Evolutionary conservation across 208 protist genomes (phyloP).

Genomic region (Acanthamoeba lugdunensis): DNA sequence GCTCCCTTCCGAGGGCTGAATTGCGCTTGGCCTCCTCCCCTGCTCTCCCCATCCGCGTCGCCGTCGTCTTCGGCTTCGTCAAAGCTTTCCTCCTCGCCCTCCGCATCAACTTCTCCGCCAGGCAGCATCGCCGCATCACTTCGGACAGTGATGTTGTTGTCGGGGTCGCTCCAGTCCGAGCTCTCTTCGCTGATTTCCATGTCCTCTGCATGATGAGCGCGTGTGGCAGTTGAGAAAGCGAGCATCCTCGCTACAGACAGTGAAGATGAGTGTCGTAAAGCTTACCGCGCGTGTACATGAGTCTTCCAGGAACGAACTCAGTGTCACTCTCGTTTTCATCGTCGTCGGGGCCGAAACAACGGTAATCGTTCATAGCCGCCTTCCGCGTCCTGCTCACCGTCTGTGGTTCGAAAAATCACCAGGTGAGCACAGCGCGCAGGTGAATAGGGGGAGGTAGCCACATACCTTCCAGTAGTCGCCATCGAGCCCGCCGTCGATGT

Average conservation of each 20-base stretch:
- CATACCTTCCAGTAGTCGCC: constrained; percentile 6
- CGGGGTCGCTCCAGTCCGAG: background rate
- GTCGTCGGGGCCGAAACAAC: background rate
- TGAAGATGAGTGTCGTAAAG: background rate
- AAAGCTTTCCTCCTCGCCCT: background rate
- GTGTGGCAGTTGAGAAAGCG: background rate
- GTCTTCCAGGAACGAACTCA: background rate
- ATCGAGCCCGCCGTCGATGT: background rate
- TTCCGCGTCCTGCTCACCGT: background rate
- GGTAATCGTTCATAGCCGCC: background rate
- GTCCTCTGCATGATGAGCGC: background rate
- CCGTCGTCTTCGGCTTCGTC: background rate
- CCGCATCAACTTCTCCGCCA: background rate
- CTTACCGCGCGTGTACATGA: background rate
- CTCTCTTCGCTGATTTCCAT: background rate
- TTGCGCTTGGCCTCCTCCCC: background rate
- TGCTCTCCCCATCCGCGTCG: background rate
- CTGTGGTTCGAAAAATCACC: background rate
- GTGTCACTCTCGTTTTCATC: background rate
- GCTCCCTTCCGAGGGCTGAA: background rate
- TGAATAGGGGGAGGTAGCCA: background rate
- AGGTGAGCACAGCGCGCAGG: background rate
- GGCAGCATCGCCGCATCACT: background rate
- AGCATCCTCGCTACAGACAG: too few species aligned
- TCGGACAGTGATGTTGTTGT: background rate